A percentile compares a stretch with the other conserved stretches of the same genome.
These are phyloP conservation scores for Trametes punicea DNA, from an alignment of 768 basidiomycete genomes.

Conservation along the genomic window DNA sequence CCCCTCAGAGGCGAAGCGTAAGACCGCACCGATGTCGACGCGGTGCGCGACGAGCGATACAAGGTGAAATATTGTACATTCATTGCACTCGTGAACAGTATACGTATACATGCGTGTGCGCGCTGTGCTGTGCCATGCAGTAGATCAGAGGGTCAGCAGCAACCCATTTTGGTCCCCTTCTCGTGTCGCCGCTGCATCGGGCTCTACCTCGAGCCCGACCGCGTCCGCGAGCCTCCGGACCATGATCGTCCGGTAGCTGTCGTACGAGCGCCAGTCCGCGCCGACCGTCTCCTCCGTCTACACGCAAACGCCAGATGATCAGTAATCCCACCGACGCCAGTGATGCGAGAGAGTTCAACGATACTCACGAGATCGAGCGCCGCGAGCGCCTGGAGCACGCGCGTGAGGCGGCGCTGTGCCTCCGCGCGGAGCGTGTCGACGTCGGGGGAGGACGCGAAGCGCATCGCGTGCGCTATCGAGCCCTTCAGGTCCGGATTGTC, in stretches of 20 bases:
- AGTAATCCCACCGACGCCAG: too few species aligned
- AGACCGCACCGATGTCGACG: not conserved
- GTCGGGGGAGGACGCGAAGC: slow-evolving; percentile 55
- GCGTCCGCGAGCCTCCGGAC: slow-evolving; percentile 64
- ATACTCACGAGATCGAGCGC: slow-evolving; percentile 47
- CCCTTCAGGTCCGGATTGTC: slow-evolving; percentile 41
- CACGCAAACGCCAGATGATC: slow-evolving; percentile 6
- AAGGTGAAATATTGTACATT: slow-evolving; percentile 8
- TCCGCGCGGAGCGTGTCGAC: slow-evolving; percentile 58
- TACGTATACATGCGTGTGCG: slow-evolving; percentile 2
- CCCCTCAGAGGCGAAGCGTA: not conserved
- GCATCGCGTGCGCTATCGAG: slow-evolving; percentile 46
- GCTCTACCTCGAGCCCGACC: slow-evolving; percentile 48
- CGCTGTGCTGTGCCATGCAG: not conserved
- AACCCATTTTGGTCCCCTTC: slow-evolving; percentile 10
- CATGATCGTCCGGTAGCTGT: slow-evolving; percentile 76
- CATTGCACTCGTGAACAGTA: not conserved
- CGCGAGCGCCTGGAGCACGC: slow-evolving; percentile 52
- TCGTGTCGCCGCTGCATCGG: not conserved
- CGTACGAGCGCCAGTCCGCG: slow-evolving; percentile 57
- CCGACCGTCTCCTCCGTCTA: slow-evolving; percentile 39
- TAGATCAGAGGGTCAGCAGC: slow-evolving; percentile 4
- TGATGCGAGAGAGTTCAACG: not conserved
- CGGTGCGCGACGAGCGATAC: not conserved
- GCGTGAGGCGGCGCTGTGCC: slow-evolving; percentile 49